Conservation (phyloP, 2,329 filamentous ascomycete genomes). For the Penicillium sp. region DNA sequence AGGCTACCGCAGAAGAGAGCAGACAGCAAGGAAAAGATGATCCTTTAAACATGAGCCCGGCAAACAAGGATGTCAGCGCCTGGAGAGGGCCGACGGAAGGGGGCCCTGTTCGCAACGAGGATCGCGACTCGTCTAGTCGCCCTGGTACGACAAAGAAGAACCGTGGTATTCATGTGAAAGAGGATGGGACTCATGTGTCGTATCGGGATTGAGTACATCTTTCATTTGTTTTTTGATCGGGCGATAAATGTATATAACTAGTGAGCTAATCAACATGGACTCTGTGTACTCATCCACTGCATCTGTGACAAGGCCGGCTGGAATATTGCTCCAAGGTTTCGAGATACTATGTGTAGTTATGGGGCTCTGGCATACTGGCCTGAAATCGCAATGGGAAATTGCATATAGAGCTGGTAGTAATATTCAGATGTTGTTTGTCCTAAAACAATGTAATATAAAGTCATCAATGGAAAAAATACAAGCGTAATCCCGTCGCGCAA, state of each 20-base stretch:
- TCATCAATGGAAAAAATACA: neutral
- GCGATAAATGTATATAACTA: neutral
- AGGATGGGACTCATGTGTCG: constrained; percentile 26
- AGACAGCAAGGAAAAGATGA: constrained; percentile 40
- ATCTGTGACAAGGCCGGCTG: neutral
- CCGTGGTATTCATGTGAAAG: constrained; percentile 29
- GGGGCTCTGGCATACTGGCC: too few relatives aligned
- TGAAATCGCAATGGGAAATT: too few relatives aligned
- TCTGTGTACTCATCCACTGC: neutral
- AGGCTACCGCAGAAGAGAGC: constrained; percentile 39
- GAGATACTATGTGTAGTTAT: too few relatives aligned
- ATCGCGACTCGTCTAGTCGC: constrained; percentile 40
- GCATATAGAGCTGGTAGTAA: too few relatives aligned
- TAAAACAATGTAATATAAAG: neutral
- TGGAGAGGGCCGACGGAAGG: constrained; percentile 48
- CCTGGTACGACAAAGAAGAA: constrained; percentile 40
- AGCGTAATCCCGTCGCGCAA: neutral
- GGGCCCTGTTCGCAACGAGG: constrained; percentile 42
- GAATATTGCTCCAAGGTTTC: too few relatives aligned
- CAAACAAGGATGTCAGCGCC: constrained; percentile 60
- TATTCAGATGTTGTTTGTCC: neutral
- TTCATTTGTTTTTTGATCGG: neutral
- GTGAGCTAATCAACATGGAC: neutral
- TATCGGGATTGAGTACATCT: constrained; percentile 11
- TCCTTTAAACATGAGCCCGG: constrained; percentile 61